Base-by-base conservation (phyloP, 2,329 filamentous ascomycete genomes). In the Emmonsiellopsis sp. region DNA sequence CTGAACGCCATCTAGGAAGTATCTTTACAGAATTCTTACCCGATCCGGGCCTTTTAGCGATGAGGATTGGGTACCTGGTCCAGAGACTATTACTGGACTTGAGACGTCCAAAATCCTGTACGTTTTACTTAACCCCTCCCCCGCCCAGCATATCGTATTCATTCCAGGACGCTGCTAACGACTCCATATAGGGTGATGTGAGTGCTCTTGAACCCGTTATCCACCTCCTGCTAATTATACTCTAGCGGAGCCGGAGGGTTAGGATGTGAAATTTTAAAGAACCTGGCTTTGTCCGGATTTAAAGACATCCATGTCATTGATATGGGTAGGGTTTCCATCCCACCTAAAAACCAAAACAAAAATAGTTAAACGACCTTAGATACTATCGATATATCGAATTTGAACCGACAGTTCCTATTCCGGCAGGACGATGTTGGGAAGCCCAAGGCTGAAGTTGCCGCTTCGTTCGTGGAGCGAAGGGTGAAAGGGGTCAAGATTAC, bases 241-340 rank as follows among this genome's bases (percentile, higher is more conserved):
- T 49, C 11, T 51, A 96, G 91, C 61, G 93, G 93, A 54, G 93
- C 93, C 55, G 93, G 93, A 57, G 93, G 93, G 9, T 73, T 98
- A 55, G 93, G 93, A 60, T 98, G 93, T 64, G 93, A 98, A 69
- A 95, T 98, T 44, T 76, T 98, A 51, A 98, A 98, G 76, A 89
- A 98, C 65, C 79, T 98, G 35, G 93, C 93, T 42, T 79, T 98
- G 51, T 96, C 92, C 1, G 90, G 91, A 31, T 98, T 98, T 76
- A 94, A 87, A 70, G 83, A 95, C 65, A 96, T 98, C 61, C 90
- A 98, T 75, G 93, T 98, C 55, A 97, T 98, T 63, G 93, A 98
- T 73, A 98, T 98, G 93, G 89, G 87, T 86, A 72, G 55, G 77
- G n/a, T n/a, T 67, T n/a, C 13, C 40, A 31, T 16, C 32, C 26